Percentiles rank a stretch among this genome's conserved stretches.
Evolutionary conservation across 768 basidiomycete genomes (phyloP).

Genomic region (Termitomyces sp.): DNA sequence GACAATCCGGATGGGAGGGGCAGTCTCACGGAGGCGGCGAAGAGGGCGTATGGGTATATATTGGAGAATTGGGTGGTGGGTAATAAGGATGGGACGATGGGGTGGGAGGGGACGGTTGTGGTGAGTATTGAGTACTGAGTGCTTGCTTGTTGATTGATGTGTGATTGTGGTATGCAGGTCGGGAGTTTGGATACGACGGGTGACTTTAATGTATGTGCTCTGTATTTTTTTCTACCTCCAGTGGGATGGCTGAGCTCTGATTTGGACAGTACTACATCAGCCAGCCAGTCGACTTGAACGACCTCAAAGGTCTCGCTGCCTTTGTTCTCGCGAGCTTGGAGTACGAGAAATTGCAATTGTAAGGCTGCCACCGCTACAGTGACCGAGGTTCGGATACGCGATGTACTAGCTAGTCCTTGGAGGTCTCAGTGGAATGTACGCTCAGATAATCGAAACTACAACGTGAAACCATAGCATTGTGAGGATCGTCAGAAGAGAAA

Average conservation of each 20-base stretch:
- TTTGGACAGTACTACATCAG: conserved; percentile 42
- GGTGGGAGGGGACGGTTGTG: conserved; percentile 45
- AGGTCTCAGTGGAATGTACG: background rate
- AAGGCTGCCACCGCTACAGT: background rate
- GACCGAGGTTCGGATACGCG: background rate
- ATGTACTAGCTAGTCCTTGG: background rate
- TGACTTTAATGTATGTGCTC: conserved; percentile 33
- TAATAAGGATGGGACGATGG: conserved; percentile 43
- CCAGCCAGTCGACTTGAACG: conserved; percentile 37
- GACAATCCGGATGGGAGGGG: conserved; percentile 32
- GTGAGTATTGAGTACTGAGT: conserved; percentile 30
- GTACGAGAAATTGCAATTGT: conserved; percentile 29
- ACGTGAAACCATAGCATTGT: background rate
- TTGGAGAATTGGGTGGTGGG: conserved; percentile 37
- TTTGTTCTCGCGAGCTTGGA: conserved; percentile 49
- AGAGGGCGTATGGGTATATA: conserved; percentile 43
- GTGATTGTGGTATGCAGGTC: conserved; percentile 29
- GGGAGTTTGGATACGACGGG: conserved; percentile 39
- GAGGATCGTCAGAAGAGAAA: background rate
- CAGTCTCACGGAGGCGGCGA: conserved; percentile 34
- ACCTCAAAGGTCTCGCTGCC: conserved; percentile 45
- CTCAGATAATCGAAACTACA: background rate
- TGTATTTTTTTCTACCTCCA: background rate
- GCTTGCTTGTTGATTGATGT: background rate
- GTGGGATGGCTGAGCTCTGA: background rate